Conservation (phyloP, 2,329 filamentous ascomycete species). For the Trichoderma hamatum region DNA sequence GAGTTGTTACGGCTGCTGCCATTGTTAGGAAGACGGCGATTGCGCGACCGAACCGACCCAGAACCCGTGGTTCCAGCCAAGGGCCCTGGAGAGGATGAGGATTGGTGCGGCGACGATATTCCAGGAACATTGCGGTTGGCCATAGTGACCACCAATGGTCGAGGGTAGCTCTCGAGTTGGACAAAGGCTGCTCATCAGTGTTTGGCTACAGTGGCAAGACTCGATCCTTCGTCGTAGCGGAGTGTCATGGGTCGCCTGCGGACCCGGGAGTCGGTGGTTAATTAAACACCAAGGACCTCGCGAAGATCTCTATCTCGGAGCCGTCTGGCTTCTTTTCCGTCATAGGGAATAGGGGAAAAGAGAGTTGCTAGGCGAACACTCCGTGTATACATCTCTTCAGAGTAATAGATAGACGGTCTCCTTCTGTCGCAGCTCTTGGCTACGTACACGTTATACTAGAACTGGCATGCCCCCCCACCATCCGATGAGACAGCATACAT, state of each 20-base stretch:
- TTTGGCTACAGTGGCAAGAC: conserved; percentile 18
- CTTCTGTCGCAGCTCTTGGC: conserved; percentile 22
- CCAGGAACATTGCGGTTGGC: conserved; percentile 39
- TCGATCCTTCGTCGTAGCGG: conserved; percentile 8
- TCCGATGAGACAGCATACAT: conserved; percentile 12
- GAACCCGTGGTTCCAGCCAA: conserved; percentile 47
- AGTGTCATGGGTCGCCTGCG: conserved; percentile 10
- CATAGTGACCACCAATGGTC: conserved; percentile 44
- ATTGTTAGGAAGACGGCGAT: conserved; percentile 49
- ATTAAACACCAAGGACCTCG: conserved; percentile 21
- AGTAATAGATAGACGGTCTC: conserved; percentile 15
- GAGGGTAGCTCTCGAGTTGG: conserved; percentile 37
- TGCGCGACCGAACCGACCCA: conserved; percentile 52
- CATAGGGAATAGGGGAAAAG: conserved; percentile 25
- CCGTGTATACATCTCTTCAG: conserved; percentile 16
- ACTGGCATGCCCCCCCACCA: conserved; percentile 16
- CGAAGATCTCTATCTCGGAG: conserved; percentile 22
- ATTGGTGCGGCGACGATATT: conserved; percentile 43
- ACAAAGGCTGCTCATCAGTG: conserved; percentile 41
- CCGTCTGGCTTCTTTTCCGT: conserved; percentile 20
- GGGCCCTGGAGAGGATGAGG: conserved; percentile 51
- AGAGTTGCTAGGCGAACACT: conserved; percentile 17
- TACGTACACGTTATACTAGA: conserved; percentile 19
- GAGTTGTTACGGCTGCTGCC: conserved; percentile 26
- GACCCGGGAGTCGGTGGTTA: conserved; percentile 18